Conservation (phyloP, 106 monocot species). For the Phalaenopsis aphrodite region DNA sequence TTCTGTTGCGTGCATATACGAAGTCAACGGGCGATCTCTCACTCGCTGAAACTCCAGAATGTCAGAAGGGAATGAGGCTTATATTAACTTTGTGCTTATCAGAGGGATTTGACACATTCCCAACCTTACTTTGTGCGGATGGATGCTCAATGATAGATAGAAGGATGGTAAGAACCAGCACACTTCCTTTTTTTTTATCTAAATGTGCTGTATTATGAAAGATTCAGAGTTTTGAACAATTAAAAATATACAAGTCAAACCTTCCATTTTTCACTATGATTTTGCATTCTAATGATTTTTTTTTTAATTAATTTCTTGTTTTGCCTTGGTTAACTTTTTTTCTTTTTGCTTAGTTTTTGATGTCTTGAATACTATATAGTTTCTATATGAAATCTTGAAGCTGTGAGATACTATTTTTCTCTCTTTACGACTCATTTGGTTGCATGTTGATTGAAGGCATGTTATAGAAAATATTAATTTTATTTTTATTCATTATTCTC, state of each 20-base stretch:
- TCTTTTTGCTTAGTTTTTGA: neutral
- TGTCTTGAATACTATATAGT: neutral
- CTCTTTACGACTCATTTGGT: neutral
- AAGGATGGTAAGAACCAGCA: conserved; percentile 30
- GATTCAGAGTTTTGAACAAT: neutral
- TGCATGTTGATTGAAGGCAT: neutral
- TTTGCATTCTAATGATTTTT: neutral
- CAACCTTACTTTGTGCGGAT: conserved; percentile 47
- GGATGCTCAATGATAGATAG: conserved; percentile 59
- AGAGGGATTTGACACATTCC: conserved; percentile 48
- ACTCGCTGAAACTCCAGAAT: conserved; percentile 36
- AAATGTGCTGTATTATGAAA: neutral
- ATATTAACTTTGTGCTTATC: conserved; percentile 43
- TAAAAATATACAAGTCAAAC: neutral
- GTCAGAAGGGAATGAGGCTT: conserved; percentile 51
- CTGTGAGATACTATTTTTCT: neutral
- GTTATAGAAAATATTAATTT: neutral
- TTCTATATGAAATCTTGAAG: neutral
- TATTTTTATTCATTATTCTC: neutral
- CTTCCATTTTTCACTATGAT: neutral
- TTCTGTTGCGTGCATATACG: conserved; percentile 45
- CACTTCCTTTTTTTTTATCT: neutral
- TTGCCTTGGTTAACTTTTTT: neutral
- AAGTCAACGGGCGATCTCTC: conserved; percentile 46
- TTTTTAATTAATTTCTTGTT: neutral